Base-by-base conservation (phyloP, 2,329 filamentous ascomycete species). In the Trichophyton equinum region DNA sequence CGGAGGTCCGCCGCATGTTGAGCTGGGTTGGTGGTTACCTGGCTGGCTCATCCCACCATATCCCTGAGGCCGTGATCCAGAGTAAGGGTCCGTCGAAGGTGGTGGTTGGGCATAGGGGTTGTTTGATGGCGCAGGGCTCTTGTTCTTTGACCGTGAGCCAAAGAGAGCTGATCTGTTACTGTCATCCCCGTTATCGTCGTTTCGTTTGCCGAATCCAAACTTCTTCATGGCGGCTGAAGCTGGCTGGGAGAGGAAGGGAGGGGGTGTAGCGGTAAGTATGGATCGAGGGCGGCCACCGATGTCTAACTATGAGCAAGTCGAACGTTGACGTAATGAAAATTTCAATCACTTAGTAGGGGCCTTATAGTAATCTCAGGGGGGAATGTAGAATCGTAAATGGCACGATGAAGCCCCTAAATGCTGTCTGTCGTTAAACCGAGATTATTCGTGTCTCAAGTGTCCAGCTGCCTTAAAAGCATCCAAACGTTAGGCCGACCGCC, bases 41-140 rank as follows among this genome's bases (percentile, higher is more conserved):
- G 60, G 59, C 11, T 60, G 49, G 22, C 51, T 57, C 25, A 59
- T 55, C 20, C 58, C 49, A 13, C 44, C 38, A 36, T 53, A 42
- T 56, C 62, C 66, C 44, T 62, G 63, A 58, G 66, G 64, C 38
- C 76, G 64, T 66, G 73, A 67, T 65, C 68, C 62, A 51, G 73
- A 80, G 67, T 85, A 84, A 38, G 81, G 78, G 67, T 84, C 80
- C 60, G 74, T 72, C 60, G 75, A 73, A 61, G 73, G 67, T 30
- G 79, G 76, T 4, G 80, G 75, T 57, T 80, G 78, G 49, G 81
- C 81, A 66, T 84, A 84, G 25, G 82, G 82, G 68, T 85, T 82
- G 30, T 74, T 47, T 15, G 59, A 74, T 40, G 76, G 70, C 30
- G 77, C 75, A 30, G 80, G 74, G 60, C 76, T 78, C 70, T 82